A percentile compares a stretch with the other conserved stretches of the same genome.
Evolutionary conservation across 495 filamentous ascomycete genomes (phyloP).

Genomic region (Daldinia childiae): DNA sequence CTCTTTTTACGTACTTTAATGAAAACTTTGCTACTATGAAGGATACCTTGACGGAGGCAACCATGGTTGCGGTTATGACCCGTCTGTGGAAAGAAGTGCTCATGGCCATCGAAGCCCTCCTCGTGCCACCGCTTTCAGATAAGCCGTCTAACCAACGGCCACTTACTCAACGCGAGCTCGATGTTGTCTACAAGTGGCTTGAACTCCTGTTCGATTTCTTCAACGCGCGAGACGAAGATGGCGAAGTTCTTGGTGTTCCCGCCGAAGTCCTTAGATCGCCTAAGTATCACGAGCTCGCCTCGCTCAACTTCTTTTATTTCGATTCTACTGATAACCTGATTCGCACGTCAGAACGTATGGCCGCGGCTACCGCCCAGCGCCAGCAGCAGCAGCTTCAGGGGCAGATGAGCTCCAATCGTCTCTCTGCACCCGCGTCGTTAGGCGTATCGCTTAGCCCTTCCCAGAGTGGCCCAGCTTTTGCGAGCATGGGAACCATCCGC

Average conservation of each 20-base stretch:
- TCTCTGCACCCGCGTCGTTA: slow-evolving; percentile 75
- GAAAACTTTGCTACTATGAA: slow-evolving; percentile 99
- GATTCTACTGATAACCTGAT: slow-evolving; percentile 91
- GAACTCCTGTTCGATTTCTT: slow-evolving; percentile 94
- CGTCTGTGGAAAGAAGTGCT: slow-evolving; percentile 98
- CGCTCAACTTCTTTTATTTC: slow-evolving; percentile 98
- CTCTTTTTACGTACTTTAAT: slow-evolving; percentile 96
- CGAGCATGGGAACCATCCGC: slow-evolving; percentile 76
- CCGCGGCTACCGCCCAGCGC: slow-evolving; percentile 82
- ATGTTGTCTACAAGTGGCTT: slow-evolving; percentile 95
- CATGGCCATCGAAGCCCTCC: slow-evolving; percentile 84
- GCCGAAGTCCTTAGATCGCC: slow-evolving; percentile 91
- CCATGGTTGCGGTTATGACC: slow-evolving; percentile 98
- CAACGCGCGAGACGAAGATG: slow-evolving; percentile 89
- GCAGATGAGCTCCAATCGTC: slow-evolving; percentile 62
- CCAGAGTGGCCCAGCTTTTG: slow-evolving; percentile 66
- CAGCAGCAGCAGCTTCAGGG: slow-evolving; percentile 68
- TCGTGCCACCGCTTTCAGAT: slow-evolving; percentile 95
- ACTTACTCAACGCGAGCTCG: slow-evolving; percentile 87
- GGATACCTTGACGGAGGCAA: slow-evolving; percentile 87
- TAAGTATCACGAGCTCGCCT: slow-evolving; percentile 97
- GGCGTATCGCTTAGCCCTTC: slow-evolving; percentile 43
- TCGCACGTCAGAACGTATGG: slow-evolving; percentile 93
- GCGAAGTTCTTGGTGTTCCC: slow-evolving; percentile 86
- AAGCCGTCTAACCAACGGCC: slow-evolving; percentile 91